Base-by-base conservation (phyloP, 2,329 filamentous ascomycete genomes). In the Corniculantispora saksenae region DNA sequence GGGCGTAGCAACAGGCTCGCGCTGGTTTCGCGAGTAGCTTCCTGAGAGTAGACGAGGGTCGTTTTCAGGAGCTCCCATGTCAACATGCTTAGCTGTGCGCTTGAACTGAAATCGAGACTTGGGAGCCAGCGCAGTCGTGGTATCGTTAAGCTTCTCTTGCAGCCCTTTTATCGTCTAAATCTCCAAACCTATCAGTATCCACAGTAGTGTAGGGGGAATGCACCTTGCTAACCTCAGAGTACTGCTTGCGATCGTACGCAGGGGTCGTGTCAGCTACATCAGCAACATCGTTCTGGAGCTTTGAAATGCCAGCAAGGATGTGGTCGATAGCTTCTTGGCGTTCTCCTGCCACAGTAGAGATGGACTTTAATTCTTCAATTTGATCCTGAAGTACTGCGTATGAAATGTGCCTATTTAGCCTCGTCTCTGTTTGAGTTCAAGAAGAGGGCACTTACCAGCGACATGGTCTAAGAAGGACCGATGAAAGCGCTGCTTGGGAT, bases 231-330 rank as follows among this genome's bases (percentile, higher is more conserved):
- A 93, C 92, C 80, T 94, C 89, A 51, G 89, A 86, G 74, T 97
- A 98, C 27, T 91, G 90, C 70, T 92, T 88, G 76, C 95, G 92
- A 72, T 98, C 95, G 74, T 97, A 96, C 9, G 93, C 88, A 3
- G 95, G 93, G 19, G 97, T 87, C 70, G 90, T 93, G 64, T 89
- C 89, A 1, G 91, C 87, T 0, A 92, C 91, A 78, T 97, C 93
- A 69, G 92, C 90, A 47, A 97, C 91, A 71, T 95, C 90, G 68
- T 90, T 91, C 1, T 93, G 93, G 19, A 98, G 84, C 65, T 88
- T 86, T 35, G 91, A 89, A 71, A 98, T 95, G 67, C 88, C 87
- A 19, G 91, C 88, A 17, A 97, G 84, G 69, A 93, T 90, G 72
- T 91, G 86, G 70, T 97, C 93, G 55, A 91, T 88, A 60, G 92